Percentiles rank a stretch among this genome's conserved stretches.
phyloP scores from a whole-genome alignment of 1,139 yeast species.

The Taphrina communis region DNA sequence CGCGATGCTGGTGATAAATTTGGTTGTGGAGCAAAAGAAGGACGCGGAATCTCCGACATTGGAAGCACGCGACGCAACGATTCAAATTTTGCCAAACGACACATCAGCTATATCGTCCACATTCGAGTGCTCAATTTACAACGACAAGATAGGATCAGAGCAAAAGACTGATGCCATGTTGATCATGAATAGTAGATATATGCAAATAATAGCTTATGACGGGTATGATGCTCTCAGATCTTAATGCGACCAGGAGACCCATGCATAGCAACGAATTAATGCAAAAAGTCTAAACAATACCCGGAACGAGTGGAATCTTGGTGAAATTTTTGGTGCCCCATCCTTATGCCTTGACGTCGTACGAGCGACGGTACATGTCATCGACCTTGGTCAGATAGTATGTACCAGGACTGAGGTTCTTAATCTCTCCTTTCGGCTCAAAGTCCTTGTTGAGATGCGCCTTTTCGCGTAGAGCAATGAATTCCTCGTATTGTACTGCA shows the following conservation, averaged over 20 bases:
- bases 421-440: slow-evolving; percentile 79
- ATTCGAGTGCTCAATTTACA: too few relatives aligned
- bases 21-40: too few relatives aligned
- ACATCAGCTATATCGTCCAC: too few relatives aligned
- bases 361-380: slow-evolving; percentile 71
- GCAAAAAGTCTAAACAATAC: background rate
- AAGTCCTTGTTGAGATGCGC: slow-evolving; percentile 81
- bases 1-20: background rate
- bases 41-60: background rate
- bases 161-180: too few relatives aligned
- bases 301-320: background rate
- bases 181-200: too few relatives aligned
- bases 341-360: slow-evolving; percentile 28
- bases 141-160: too few relatives aligned
- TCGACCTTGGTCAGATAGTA: slow-evolving; percentile 85
- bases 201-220: too few relatives aligned
- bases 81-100: background rate
- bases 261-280: background rate
- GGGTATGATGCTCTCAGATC: too few relatives aligned
- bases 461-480: slow-evolving; percentile 83
- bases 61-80: slow-evolving; percentile 1
- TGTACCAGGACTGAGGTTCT: slow-evolving; percentile 71
- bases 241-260: background rate
- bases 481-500: slow-evolving; percentile 82
- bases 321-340: background rate